Conservation (phyloP, 192 early-diverging fungal species). For the Coemansia sp. region DNA sequence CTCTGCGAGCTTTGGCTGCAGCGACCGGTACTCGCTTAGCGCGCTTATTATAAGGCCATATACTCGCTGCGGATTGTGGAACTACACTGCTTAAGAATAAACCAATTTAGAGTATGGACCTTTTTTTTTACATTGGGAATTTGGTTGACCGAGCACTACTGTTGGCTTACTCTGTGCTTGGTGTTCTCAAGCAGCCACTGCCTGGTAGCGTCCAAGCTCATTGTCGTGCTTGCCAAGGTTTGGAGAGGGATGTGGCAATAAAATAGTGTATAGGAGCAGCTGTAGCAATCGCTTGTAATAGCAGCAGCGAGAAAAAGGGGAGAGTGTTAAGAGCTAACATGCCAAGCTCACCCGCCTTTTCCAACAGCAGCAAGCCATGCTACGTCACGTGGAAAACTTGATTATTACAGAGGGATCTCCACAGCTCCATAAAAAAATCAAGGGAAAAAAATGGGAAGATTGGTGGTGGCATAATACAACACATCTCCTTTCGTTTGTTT, state of each 20-base stretch:
- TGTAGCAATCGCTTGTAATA: too few relatives aligned
- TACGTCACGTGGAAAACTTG: too few relatives aligned
- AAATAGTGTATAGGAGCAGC: neutral
- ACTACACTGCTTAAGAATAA: constrained; percentile 22
- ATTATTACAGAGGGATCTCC: too few relatives aligned
- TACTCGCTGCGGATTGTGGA: constrained; percentile 30
- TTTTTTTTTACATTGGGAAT: too few relatives aligned
- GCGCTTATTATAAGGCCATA: constrained; percentile 27
- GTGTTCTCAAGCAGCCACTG: constrained; percentile 49
- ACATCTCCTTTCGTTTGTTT: neutral
- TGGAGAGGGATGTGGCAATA: neutral
- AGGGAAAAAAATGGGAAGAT: too few relatives aligned
- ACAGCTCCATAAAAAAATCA: too few relatives aligned
- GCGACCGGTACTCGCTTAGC: constrained; percentile 33
- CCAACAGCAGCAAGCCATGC: too few relatives aligned
- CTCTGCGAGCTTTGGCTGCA: constrained; percentile 40
- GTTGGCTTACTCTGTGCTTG: constrained; percentile 36
- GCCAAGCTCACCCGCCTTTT: too few relatives aligned
- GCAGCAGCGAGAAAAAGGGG: neutral
- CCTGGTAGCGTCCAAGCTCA: constrained; percentile 36
- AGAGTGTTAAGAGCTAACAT: too few relatives aligned
- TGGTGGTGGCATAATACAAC: too few relatives aligned
- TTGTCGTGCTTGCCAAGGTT: neutral
- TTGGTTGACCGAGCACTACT: neutral
- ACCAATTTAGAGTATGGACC: neutral